Evolutionary conservation across 2,329 filamentous ascomycete genomes (phyloP).

Genomic region (Penicillium paneum): DNA sequence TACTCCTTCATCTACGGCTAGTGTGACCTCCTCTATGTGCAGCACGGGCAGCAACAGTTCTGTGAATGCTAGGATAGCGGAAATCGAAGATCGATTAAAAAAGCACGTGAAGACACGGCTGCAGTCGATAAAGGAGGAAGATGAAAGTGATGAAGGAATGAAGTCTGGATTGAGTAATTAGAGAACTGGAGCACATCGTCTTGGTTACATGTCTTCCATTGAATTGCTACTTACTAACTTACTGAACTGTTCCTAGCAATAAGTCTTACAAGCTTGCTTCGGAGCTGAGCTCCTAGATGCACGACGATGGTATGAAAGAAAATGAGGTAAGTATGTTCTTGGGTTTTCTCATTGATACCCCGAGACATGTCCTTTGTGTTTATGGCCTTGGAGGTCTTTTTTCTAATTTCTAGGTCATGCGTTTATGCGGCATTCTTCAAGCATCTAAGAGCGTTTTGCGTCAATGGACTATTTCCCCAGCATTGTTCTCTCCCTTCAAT

Average conservation of each 20-base stretch:
- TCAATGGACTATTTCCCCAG: background rate
- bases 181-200: background rate
- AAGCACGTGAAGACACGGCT: background rate
- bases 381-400: background rate
- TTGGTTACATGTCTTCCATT: background rate
- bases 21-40: background rate
- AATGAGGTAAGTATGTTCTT: background rate
- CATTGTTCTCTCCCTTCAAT: background rate
- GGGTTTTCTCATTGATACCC: background rate
- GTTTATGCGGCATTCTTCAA: background rate
- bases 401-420: background rate
- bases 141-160: background rate
- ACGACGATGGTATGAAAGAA: background rate
- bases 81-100: background rate
- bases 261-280: background rate
- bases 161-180: background rate
- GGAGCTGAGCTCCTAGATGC: background rate
- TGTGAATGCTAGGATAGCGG: conserved; percentile 1
- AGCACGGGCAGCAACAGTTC: background rate
- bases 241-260: background rate
- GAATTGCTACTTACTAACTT: background rate
- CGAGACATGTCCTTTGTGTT: background rate
- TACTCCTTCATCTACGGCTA: background rate
- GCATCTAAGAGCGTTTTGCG: background rate
- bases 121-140: background rate